Conservation (phyloP, 1,139 yeast genomes). For the Yamadazyma siamensis region DNA sequence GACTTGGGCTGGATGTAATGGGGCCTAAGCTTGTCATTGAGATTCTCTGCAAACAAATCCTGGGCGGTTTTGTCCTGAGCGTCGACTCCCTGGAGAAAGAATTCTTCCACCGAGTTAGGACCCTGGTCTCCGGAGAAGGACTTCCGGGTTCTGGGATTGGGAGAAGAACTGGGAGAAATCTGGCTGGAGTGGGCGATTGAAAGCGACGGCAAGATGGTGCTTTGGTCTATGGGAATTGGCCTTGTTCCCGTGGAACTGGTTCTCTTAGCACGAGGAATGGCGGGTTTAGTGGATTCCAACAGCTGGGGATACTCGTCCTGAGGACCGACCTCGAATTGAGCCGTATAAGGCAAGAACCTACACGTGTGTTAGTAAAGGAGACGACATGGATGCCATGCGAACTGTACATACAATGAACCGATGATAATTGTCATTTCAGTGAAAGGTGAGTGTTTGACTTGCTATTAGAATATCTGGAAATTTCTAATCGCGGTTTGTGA, state of each 20-base stretch:
- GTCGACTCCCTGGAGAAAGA: slow-evolving; percentile 22
- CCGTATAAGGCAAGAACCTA: slow-evolving; percentile 71
- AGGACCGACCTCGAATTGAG: slow-evolving; percentile 55
- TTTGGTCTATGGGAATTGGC: slow-evolving; percentile 13
- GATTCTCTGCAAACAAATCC: slow-evolving; percentile 14
- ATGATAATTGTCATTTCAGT: slow-evolving; percentile 52
- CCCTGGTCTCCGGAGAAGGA: not conserved
- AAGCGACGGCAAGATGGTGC: slow-evolving; percentile 21
- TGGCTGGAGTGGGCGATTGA: slow-evolving; percentile 17
- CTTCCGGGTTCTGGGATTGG: slow-evolving; percentile 5
- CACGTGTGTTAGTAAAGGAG: slow-evolving; percentile 20
- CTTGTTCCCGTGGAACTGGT: slow-evolving; percentile 9
- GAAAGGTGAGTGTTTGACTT: not conserved
- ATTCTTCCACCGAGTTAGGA: slow-evolving; percentile 22
- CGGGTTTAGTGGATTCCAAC: slow-evolving; percentile 1
- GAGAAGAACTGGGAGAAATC: slow-evolving; percentile 18
- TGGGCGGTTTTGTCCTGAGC: slow-evolving; percentile 8
- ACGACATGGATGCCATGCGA: too few species aligned
- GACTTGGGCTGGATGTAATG: slow-evolving; percentile 49
- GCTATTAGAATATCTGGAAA: too few species aligned
- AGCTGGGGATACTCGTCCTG: not conserved
- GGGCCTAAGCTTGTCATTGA: slow-evolving; percentile 17
- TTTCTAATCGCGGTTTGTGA: not conserved
- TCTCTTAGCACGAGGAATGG: slow-evolving; percentile 3
- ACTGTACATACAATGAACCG: slow-evolving; percentile 57